Conservation (phyloP, 257 asterid genomes). For the Pogostemon cablin region DNA sequence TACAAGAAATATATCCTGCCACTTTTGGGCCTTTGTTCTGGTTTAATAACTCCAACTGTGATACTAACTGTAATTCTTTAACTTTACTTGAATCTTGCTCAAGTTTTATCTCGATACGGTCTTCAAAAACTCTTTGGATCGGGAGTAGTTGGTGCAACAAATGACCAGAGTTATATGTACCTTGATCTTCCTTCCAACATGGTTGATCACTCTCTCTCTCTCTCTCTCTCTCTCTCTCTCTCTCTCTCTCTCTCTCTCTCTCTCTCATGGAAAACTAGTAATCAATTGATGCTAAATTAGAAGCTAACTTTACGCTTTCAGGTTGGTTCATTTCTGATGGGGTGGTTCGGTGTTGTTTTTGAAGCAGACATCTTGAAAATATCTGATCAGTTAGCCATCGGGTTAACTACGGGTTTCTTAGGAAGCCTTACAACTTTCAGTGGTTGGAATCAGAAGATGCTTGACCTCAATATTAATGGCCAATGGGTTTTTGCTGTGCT, state of each 20-base stretch:
- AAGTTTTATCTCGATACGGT: slow-evolving; percentile 70
- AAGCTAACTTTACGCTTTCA: slow-evolving; percentile 31
- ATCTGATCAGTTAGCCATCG: slow-evolving; percentile 78
- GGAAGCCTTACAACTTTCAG: slow-evolving; percentile 98
- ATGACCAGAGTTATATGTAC: slow-evolving; percentile 74
- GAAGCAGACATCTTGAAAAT: slow-evolving; percentile 62
- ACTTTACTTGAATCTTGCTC: slow-evolving; percentile 13
- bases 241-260: slow-evolving; percentile 34
- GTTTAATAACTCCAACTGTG: too few relatives aligned
- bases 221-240: slow-evolving; percentile 36
- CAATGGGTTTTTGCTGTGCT: slow-evolving; percentile 76
- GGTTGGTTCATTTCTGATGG: slow-evolving; percentile 98
- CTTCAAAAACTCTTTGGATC: slow-evolving; percentile 88
- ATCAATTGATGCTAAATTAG: not conserved
- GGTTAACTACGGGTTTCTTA: slow-evolving; percentile 82
- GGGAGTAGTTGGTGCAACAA: slow-evolving; percentile 67
- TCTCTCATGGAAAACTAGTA: not conserved
- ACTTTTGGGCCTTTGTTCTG: too few relatives aligned
- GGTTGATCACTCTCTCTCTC: slow-evolving; percentile 56
- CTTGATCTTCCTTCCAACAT: slow-evolving; percentile 88
- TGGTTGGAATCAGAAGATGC: slow-evolving; percentile 96
- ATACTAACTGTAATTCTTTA: too few relatives aligned
- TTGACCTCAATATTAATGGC: slow-evolving; percentile 73
- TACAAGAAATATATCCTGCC: too few relatives aligned
- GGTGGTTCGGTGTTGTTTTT: slow-evolving; percentile 91